These are phyloP conservation scores for Podosphaera fusca DNA, from an alignment of 2,329 filamentous ascomycete species.

Conservation along the genomic window DNA sequence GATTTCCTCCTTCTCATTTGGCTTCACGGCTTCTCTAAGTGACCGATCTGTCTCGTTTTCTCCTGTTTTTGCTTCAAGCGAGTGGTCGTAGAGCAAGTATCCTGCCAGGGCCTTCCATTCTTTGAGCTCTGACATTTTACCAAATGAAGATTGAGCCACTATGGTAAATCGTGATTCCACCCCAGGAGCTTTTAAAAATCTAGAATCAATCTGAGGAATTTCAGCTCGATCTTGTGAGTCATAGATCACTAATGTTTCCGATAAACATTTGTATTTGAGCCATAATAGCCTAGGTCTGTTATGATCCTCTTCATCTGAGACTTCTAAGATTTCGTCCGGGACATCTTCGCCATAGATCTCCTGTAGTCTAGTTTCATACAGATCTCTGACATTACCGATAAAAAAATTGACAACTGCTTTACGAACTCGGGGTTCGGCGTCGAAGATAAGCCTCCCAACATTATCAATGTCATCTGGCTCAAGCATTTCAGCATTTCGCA, in stretches of 20 bases:
- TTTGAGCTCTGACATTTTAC: conserved; percentile 55
- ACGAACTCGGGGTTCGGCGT: conserved; percentile 61
- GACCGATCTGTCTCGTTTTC: conserved; percentile 40
- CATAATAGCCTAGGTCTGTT: conserved; percentile 58
- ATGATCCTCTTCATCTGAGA: conserved; percentile 50
- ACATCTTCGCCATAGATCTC: conserved; percentile 61
- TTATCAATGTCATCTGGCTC: conserved; percentile 81
- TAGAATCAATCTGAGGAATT: conserved; percentile 24
- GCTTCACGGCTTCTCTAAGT: conserved; percentile 12
- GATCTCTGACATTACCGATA: conserved; percentile 61
- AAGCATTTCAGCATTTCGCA: conserved; percentile 65
- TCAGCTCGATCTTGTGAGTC: conserved; percentile 45
- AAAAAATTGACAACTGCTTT: conserved; percentile 85
- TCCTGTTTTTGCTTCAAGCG: conserved; percentile 26
- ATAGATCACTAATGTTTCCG: conserved; percentile 62
- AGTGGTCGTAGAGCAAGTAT: conserved; percentile 84
- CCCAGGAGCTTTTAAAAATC: conserved; percentile 32
- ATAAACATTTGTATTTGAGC: conserved; percentile 80
- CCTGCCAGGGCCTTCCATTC: conserved; percentile 78
- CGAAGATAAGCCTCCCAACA: conserved; percentile 72
- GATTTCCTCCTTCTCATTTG: conserved; percentile 38
- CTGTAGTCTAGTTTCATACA: conserved; percentile 57
- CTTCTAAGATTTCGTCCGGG: conserved; percentile 51
- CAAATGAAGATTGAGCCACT: conserved; percentile 66
- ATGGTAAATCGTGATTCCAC: conserved; percentile 66